These are phyloP conservation scores for Pyrenochaeta sp. DNA, from an alignment of 2,329 filamentous ascomycete species.

Conservation along the genomic window DNA sequence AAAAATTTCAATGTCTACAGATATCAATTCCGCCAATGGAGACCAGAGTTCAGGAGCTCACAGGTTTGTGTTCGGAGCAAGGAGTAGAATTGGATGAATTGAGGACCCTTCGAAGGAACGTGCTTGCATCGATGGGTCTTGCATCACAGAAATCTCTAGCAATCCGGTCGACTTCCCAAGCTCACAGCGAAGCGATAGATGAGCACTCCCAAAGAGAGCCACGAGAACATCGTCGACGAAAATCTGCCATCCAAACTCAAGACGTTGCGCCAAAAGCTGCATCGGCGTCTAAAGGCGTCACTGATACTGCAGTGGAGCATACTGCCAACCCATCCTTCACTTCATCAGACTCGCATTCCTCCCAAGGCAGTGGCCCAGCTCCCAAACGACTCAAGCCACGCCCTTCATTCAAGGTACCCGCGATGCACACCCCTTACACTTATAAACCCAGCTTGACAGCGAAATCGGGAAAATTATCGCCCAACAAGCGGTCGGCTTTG, in stretches of 20 bases:
- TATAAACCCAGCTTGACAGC: slow-evolving; percentile 21
- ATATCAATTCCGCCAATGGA: slow-evolving; percentile 27
- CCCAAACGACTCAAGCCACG: slow-evolving; percentile 54
- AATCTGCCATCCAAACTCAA: slow-evolving; percentile 23
- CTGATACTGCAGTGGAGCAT: slow-evolving; percentile 25
- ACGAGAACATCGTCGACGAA: slow-evolving; percentile 33
- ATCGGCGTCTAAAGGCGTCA: slow-evolving; percentile 5
- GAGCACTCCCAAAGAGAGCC: slow-evolving; percentile 17
- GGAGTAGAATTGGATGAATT: slow-evolving; percentile 41
- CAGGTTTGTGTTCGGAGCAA: slow-evolving; percentile 35
- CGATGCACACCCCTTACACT: slow-evolving; percentile 37
- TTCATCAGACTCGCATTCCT: slow-evolving; percentile 26
- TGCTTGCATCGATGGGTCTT: slow-evolving; percentile 36
- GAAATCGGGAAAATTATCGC: slow-evolving; percentile 25
- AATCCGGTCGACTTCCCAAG: slow-evolving; percentile 16
- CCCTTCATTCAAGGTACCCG: slow-evolving; percentile 39
- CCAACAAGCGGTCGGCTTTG: slow-evolving; percentile 38
- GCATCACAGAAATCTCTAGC: slow-evolving; percentile 19
- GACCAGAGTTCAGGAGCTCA: slow-evolving; percentile 33
- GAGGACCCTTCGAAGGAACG: slow-evolving; percentile 31
- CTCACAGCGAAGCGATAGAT: slow-evolving; percentile 13
- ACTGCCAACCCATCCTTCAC: slow-evolving; percentile 32
- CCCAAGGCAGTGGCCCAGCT: slow-evolving; percentile 37
- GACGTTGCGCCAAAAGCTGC: slow-evolving; percentile 8
- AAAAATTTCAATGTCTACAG: slow-evolving; percentile 26